Base-by-base conservation (phyloP, 2,329 filamentous ascomycete genomes). In the Kalmusia sp. region DNA sequence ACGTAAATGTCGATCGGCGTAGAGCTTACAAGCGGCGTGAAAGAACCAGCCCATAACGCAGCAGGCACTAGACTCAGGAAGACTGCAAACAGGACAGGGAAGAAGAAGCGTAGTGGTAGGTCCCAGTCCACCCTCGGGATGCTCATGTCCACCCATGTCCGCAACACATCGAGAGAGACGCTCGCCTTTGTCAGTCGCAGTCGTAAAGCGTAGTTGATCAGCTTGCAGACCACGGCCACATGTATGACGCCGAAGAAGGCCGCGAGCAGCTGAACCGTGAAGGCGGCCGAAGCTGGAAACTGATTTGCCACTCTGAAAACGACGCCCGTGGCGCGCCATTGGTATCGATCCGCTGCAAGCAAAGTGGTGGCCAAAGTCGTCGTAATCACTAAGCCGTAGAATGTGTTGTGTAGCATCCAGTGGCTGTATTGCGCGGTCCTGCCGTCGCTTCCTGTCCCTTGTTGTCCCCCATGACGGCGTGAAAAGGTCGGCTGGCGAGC, bases 21-120 rank as follows among this genome's bases (percentile, higher is more conserved):
- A 4, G 62, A 62, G 30, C 48, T 48, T 9, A 69, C 55, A 3
- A 63, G 56, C 4, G 65, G 64, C n/a, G 65, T 67, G 28, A 68
- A 67, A 31, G 62, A 65, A 63, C 65, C 67, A 44, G 67, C 65
- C 65, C 65, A 69, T 34, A 69, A 54, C 31, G 60, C 67, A 22
- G 65, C 62, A 21, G 65, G 63, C 6, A 68, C 61, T 4, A 69
- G 52, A 54, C 61, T 62, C 5, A 67, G 55, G 15, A 67, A 58
- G 24, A 67, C 63, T 9, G 59, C 49, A 3, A 63, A 53, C 1
- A 64, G 21, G 0, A 64, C 60, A 1, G 65, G 64, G 41, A 68
- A 63, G 57, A 69, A 68, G 54, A 67, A 66, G 28, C 66, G 62
- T 9, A 68, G 57, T 24, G 65, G 66, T 1, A 69, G 55, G 37